Conservation (phyloP, 2,329 filamentous ascomycete species). For the Fusarium guadeloupense region DNA sequence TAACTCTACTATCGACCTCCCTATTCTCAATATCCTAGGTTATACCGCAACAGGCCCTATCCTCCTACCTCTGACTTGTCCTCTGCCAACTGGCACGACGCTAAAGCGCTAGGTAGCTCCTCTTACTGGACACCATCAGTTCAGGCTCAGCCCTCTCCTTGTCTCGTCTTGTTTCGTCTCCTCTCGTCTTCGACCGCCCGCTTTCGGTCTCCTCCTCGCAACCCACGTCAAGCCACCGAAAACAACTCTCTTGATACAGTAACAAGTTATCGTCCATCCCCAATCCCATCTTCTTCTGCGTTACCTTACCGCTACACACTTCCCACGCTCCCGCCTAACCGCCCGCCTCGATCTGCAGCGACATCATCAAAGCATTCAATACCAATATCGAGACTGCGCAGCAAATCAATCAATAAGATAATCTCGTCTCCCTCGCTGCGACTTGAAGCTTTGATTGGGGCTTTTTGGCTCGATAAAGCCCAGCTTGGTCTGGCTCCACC, state of each 20-base stretch:
- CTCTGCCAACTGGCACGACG: slow-evolving; percentile 31
- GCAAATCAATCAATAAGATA: slow-evolving; percentile 15
- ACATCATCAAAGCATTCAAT: slow-evolving; percentile 12
- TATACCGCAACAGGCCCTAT: background rate
- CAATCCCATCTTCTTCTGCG: slow-evolving; percentile 9
- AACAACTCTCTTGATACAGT: slow-evolving; percentile 26
- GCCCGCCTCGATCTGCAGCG: slow-evolving; percentile 19
- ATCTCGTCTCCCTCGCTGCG: slow-evolving; percentile 15
- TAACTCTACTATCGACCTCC: too few species aligned
- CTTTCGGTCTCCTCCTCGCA: slow-evolving; percentile 35
- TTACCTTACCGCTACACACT: slow-evolving; percentile 31
- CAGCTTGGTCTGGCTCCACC: slow-evolving; percentile 36
- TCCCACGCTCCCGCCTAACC: slow-evolving; percentile 7
- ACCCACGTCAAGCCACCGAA: slow-evolving; percentile 36
- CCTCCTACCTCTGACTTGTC: slow-evolving; percentile 8
- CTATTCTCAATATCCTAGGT: background rate
- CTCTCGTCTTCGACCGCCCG: slow-evolving; percentile 12
- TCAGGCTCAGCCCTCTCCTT: slow-evolving; percentile 5
- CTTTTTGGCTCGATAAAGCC: slow-evolving; percentile 27
- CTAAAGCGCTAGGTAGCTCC: slow-evolving; percentile 25
- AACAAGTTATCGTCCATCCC: background rate
- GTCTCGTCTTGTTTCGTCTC: background rate
- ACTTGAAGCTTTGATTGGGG: slow-evolving; percentile 13
- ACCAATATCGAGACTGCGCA: slow-evolving; percentile 1
- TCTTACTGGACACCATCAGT: slow-evolving; percentile 14